Evolutionary conservation across 306 rosid species (phyloP).

Genomic region (Cyclanthera cordifolia): DNA sequence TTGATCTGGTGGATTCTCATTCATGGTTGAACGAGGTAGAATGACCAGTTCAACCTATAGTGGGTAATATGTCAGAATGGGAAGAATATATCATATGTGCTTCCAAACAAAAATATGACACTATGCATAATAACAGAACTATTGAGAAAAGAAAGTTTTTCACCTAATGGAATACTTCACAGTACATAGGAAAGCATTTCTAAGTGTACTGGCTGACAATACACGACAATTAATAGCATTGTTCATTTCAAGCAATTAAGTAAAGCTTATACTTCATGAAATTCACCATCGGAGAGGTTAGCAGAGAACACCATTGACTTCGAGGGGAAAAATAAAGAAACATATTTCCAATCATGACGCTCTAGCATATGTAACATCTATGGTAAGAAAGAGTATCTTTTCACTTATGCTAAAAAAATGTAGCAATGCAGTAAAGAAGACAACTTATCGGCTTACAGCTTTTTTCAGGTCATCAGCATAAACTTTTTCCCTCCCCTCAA

Average conservation of each 20-base stretch:
- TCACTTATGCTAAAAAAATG: not conserved
- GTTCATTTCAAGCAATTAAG: not conserved
- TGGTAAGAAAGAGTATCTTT: not conserved
- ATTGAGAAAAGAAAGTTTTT: not conserved
- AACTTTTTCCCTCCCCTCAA: slow-evolving; percentile 94
- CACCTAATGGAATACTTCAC: not conserved
- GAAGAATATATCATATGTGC: not conserved
- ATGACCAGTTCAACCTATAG: slow-evolving; percentile 87
- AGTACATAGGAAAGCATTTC: not conserved
- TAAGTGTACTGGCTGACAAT: not conserved
- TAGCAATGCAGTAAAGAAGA: not conserved
- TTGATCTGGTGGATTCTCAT: slow-evolving; percentile 83
- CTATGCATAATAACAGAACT: not conserved
- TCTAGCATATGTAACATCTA: not conserved
- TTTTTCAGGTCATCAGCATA: slow-evolving; percentile 82
- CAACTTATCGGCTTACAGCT: slow-evolving; percentile 87
- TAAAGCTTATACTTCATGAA: not conserved
- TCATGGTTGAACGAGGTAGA: slow-evolving; percentile 66
- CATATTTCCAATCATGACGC: not conserved
- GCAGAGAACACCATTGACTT: not conserved
- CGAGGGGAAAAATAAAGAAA: not conserved
- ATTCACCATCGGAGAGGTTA: not conserved
- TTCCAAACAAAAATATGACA: not conserved
- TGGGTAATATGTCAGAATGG: slow-evolving; percentile 22
- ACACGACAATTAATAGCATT: not conserved